These are phyloP conservation scores for Starmerella scarabaei DNA, from an alignment of 805 yeast species.

Conservation along the genomic window DNA sequence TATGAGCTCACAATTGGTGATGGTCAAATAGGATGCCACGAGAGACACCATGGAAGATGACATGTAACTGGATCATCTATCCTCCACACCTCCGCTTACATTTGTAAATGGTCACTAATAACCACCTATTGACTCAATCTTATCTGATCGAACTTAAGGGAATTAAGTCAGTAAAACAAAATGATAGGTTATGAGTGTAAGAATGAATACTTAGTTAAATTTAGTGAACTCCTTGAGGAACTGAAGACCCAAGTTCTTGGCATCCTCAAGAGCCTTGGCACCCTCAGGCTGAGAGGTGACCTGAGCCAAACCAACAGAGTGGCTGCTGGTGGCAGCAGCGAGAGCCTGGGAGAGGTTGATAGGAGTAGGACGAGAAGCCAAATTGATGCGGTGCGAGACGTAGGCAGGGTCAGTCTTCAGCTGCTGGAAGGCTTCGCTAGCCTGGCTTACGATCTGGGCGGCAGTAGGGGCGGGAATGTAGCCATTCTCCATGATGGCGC, in stretches of 20 bases:
- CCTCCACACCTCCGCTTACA: too few relatives aligned
- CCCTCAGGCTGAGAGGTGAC: conserved; percentile 11
- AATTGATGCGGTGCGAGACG: conserved; percentile 5
- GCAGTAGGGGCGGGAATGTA: conserved; percentile 12
- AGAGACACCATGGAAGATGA: too few relatives aligned
- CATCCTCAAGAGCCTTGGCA: conserved; percentile 1
- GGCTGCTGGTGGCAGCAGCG: neutral
- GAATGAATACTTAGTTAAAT: neutral
- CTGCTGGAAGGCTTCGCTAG: conserved; percentile 7
- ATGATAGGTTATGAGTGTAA: neutral
- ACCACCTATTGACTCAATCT: too few relatives aligned
- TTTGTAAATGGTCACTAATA: too few relatives aligned
- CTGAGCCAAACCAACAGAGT: conserved; percentile 10
- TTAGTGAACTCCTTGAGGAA: conserved; percentile 6
- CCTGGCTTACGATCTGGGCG: conserved; percentile 9
- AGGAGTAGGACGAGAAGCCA: conserved; percentile 12
- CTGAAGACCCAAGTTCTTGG: conserved; percentile 5
- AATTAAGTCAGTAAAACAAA: too few relatives aligned
- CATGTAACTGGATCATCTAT: too few relatives aligned
- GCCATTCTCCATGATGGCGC: conserved; percentile 12
- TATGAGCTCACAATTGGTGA: too few relatives aligned
- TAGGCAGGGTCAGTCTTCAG: conserved; percentile 15
- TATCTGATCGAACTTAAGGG: too few relatives aligned
- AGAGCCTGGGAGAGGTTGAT: conserved; percentile 6
- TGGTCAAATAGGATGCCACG: too few relatives aligned